A percentile compares a stretch with the other conserved stretches of the same genome.
These are phyloP conservation scores for Colletotrichum gigasporum DNA, from an alignment of 2,329 filamentous ascomycete genomes.

Conservation along the genomic window DNA sequence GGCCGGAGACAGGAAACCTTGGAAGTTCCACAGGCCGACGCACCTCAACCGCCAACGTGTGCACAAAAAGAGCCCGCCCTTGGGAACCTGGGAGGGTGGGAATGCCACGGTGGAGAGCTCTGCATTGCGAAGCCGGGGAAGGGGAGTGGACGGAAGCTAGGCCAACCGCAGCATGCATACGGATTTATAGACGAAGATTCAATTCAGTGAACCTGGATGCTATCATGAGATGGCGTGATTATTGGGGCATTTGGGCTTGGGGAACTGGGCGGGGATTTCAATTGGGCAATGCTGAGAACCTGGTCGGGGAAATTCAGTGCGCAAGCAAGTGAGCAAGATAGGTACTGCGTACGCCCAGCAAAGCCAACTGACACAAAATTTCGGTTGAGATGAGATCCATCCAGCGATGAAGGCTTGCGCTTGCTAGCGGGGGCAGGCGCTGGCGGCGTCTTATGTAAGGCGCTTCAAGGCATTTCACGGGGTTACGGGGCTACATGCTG, in stretches of 20 bases:
- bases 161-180: conserved; percentile 14
- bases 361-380: conserved; percentile 21
- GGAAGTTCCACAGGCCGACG: conserved; percentile 12
- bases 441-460: conserved; percentile 7
- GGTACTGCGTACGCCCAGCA: conserved; percentile 3
- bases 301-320: conserved; percentile 17
- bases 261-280: neutral
- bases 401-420: too few species aligned
- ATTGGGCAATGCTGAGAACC: too few species aligned
- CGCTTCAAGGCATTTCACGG: conserved; percentile 12
- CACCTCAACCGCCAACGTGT: neutral
- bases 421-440: too few species aligned
- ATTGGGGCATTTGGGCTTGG: neutral
- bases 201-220: neutral
- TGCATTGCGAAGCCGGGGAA: conserved; percentile 19
- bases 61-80: neutral
- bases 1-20: conserved; percentile 4
- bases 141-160: conserved; percentile 11
- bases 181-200: conserved; percentile 1
- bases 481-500: conserved; percentile 24
- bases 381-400: conserved; percentile 24
- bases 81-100: neutral
- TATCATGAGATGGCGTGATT: neutral
- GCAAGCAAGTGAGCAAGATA: too few species aligned
- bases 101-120: conserved; percentile 22